Evolutionary conservation across 2,329 filamentous ascomycete species (phyloP), one percentile per base, ranked within the genome.

Genomic region (Bipolaris bicolor): DNA sequence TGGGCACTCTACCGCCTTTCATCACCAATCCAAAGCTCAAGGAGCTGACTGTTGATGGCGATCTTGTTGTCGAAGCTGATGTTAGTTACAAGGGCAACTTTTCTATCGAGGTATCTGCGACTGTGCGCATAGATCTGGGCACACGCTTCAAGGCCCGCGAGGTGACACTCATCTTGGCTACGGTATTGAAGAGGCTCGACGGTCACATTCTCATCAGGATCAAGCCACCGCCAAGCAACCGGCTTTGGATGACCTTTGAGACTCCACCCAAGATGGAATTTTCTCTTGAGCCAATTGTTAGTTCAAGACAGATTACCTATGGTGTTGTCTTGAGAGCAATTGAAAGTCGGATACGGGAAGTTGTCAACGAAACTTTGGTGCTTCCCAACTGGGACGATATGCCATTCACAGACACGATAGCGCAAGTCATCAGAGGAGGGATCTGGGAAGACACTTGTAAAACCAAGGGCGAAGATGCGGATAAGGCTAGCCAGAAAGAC

Each of bases 311-410:
- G 74, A 97, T 99, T 63, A 98, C 95, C 0, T 98, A 97, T 76
- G 91, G 89, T 1, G 85, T 97, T 57, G 95, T 99, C 53, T 83
- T 98, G 11, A 87, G 92, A 48, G 91, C 96, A 60, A 98, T 99
- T 57, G 95, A 99, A 77, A 96, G 90, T 70, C 86, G 92, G 48
- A 97, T 99, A 73, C 90, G 96, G 70, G 93, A 97, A 76, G 92
- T 97, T 7, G 84, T 99, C 58, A 91, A 90, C 9, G 95, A 99
- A 78, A 97, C 92, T 1, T 76, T 98, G 18, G 95, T 99, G 2
- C 82, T 89, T 54, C 95, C 95, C 0, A 96, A 96, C 72, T 99
- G 95, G 94, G 95, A 99, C 64, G 95, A 99, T 73, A 84, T 92
- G 22, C 92, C 95, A 0, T 98, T 99, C 76, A 89, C 92, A 72